Conservation (phyloP, 768 basidiomycete genomes). For the Xerocomus brunneocitrinus region DNA sequence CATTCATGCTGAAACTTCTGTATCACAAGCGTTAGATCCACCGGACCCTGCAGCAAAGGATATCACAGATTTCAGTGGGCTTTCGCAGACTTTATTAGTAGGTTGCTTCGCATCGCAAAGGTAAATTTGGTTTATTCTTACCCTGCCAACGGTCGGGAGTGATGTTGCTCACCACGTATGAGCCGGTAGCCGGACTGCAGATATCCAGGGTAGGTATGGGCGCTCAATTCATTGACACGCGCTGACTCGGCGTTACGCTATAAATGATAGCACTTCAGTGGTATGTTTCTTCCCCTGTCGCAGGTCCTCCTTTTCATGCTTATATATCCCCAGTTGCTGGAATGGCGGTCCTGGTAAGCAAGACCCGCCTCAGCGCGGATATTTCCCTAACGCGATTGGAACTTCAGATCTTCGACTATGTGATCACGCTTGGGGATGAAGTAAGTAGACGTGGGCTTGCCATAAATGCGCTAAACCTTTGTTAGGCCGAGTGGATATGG, state of each 20-base stretch:
- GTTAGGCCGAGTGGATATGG: constrained; percentile 20
- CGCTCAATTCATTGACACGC: background rate
- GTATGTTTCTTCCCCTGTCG: constrained; percentile 2
- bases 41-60: background rate
- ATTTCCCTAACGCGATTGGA: background rate
- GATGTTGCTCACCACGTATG: background rate
- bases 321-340: constrained; percentile 6
- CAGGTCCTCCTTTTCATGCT: background rate
- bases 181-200: constrained; percentile 10
- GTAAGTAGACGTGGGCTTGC: background rate
- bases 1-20: background rate
- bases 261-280: constrained; percentile 10
- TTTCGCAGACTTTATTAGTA: background rate
- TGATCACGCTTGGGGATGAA: constrained; percentile 10
- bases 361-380: background rate
- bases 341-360: constrained; percentile 13
- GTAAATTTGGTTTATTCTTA: background rate
- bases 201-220: constrained; percentile 8
- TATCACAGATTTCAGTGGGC: background rate
- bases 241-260: background rate
- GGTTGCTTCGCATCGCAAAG: background rate
- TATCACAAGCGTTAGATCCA: background rate
- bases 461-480: background rate
- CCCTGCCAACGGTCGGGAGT: background rate
- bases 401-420: constrained; percentile 9